Conservation (phyloP, 768 basidiomycete species). For the Termitomyces sp. region DNA sequence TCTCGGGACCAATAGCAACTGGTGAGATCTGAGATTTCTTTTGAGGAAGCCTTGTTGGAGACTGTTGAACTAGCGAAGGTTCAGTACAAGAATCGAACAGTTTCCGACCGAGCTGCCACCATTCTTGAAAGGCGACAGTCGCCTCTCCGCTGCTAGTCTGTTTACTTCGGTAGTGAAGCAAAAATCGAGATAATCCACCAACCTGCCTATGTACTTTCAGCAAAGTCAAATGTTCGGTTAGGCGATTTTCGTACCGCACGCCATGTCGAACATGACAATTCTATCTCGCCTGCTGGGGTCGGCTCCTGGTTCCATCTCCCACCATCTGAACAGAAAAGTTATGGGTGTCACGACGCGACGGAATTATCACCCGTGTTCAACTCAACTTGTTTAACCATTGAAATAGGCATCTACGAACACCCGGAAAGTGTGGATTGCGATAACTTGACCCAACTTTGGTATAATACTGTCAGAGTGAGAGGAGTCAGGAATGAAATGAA, state of each 20-base stretch:
- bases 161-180: not conserved
- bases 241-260: conserved; percentile 39
- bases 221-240: conserved; percentile 6
- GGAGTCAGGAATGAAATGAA: not conserved
- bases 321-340: conserved; percentile 26
- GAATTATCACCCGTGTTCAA: conserved; percentile 2
- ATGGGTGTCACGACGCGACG: not conserved
- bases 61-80: conserved; percentile 1
- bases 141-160: conserved; percentile 54
- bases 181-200: not conserved
- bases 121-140: conserved; percentile 55
- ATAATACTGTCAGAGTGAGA: conserved; percentile 44
- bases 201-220: conserved; percentile 25
- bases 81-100: conserved; percentile 9
- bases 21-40: conserved; percentile 22
- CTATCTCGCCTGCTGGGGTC: conserved; percentile 14
- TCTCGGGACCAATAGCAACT: conserved; percentile 30
- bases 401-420: conserved; percentile 52
- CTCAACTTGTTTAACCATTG: conserved; percentile 48
- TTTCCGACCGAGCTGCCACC: conserved; percentile 45
- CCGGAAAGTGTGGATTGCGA: conserved; percentile 72
- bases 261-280: conserved; percentile 56
- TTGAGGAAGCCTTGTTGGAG: conserved; percentile 9
- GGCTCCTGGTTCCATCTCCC: conserved; percentile 28
- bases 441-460: conserved; percentile 63